Conservation (phyloP, 148 eudicot species). For the Rhododendron griersonianum region DNA sequence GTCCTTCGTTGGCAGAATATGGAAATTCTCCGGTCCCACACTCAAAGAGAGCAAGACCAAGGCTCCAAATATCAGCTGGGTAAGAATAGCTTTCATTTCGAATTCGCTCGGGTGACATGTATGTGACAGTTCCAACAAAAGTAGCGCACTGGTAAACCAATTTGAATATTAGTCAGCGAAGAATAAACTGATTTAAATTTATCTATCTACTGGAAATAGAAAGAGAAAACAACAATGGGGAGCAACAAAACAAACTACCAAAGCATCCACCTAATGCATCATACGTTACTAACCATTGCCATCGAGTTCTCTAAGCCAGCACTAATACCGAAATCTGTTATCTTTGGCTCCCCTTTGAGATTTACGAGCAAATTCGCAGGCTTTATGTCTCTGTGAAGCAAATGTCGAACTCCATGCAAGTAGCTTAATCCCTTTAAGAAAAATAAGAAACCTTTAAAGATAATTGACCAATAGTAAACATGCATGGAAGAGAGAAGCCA, state of each 20-base stretch:
- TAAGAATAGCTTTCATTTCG: conserved; percentile 94
- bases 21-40: conserved; percentile 96
- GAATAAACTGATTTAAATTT: not conserved
- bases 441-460: conserved; percentile 13
- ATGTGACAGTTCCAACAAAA: conserved; percentile 95
- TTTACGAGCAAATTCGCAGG: conserved; percentile 95
- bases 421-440: conserved; percentile 69
- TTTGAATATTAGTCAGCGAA: conserved; percentile 7
- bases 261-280: not conserved
- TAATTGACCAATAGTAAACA: not conserved
- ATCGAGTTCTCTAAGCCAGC: conserved; percentile 93
- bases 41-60: conserved; percentile 90
- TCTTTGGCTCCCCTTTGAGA: conserved; percentile 94
- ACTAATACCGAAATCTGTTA: conserved; percentile 97
- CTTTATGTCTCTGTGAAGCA: conserved; percentile 95
- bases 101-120: conserved; percentile 96
- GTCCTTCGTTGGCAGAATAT: conserved; percentile 76
- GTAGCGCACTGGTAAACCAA: conserved; percentile 74
- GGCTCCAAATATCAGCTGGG: conserved; percentile 99
- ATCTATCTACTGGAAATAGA: not conserved
- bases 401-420: conserved; percentile 80
- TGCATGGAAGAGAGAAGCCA: not conserved
- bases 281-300: conserved; percentile 70
- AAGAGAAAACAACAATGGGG: not conserved
- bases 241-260: not conserved